Percentiles rank a stretch among this genome's conserved stretches.
phyloP scores from a whole-genome alignment of 2,329 filamentous ascomycete species.

The Anthostomella pinea region DNA sequence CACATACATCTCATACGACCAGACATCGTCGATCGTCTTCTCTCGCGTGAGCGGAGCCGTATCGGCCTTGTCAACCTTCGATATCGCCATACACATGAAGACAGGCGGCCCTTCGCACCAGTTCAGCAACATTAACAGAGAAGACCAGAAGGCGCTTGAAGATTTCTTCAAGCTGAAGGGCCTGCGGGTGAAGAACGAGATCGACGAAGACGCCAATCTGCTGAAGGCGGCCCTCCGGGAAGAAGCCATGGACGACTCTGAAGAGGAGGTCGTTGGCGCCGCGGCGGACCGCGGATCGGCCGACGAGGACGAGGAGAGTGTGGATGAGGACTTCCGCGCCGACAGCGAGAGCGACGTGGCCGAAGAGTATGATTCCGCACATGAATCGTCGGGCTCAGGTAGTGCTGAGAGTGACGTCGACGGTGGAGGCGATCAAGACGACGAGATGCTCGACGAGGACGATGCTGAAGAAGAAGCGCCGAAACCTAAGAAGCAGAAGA shows the following conservation, averaged over 20 bases:
- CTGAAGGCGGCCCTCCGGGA: slow-evolving; percentile 81
- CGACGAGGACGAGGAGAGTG: slow-evolving; percentile 92
- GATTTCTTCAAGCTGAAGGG: slow-evolving; percentile 96
- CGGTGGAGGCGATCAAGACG: slow-evolving; percentile 47
- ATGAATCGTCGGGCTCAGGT: slow-evolving; percentile 77
- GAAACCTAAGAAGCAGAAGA: slow-evolving; percentile 45
- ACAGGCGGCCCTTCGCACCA: slow-evolving; percentile 82
- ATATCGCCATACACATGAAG: slow-evolving; percentile 93
- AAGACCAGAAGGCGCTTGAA: slow-evolving; percentile 95
- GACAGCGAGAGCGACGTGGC: slow-evolving; percentile 93
- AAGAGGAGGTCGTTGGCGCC: slow-evolving; percentile 72
- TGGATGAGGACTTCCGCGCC: slow-evolving; percentile 93
- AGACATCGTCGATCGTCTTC: slow-evolving; percentile 88
- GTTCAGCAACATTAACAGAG: slow-evolving; percentile 98
- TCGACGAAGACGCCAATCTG: slow-evolving; percentile 83
- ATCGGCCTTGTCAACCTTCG: slow-evolving; percentile 91
- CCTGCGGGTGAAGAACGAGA: slow-evolving; percentile 96
- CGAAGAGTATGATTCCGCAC: slow-evolving; percentile 90
- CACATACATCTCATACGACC: slow-evolving; percentile 94
- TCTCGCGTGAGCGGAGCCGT: slow-evolving; percentile 92
- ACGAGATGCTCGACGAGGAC: slow-evolving; percentile 32
- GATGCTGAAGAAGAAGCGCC: slow-evolving; percentile 37
- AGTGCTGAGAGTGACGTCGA: slow-evolving; percentile 63
- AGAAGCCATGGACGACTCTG: slow-evolving; percentile 78
- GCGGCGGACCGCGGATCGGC: slow-evolving; percentile 82